phyloP scores from a whole-genome alignment of 139 green algal species.

The Chara braunii region DNA sequence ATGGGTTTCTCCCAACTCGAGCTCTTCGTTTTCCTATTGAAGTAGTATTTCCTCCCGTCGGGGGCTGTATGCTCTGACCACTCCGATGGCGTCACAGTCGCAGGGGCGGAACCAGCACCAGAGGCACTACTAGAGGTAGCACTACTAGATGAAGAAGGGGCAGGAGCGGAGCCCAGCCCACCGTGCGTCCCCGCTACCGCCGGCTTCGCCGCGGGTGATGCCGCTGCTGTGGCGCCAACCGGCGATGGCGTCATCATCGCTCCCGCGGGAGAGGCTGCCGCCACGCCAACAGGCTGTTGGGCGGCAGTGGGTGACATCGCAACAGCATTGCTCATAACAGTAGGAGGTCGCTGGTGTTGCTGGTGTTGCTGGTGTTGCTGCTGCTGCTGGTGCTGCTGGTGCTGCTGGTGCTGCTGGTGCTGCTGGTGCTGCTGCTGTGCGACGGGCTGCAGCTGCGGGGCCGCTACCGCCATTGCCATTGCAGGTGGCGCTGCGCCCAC shows the following conservation, averaged over 20 bases:
- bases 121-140: background rate
- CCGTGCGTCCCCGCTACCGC: too few species aligned
- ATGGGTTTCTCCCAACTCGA: slow-evolving; percentile 80
- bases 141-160: too few species aligned
- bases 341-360: background rate
- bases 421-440: background rate
- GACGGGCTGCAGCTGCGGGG: background rate
- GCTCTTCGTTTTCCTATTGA: slow-evolving; percentile 68
- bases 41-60: slow-evolving; percentile 87
- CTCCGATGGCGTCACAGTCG: slow-evolving; percentile 9
- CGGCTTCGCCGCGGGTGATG: background rate
- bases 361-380: background rate
- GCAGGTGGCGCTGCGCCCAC: background rate
- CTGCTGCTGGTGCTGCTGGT: background rate
- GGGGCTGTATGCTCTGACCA: slow-evolving; percentile 85
- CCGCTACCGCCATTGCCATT: background rate
- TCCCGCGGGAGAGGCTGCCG: too few species aligned
- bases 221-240: background rate
- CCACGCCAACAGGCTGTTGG: background rate
- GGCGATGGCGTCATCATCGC: background rate
- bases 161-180: too few species aligned
- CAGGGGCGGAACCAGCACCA: background rate
- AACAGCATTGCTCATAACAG: too few species aligned
- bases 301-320: too few species aligned
- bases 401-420: background rate